A percentile compares a stretch with the other conserved stretches of the same genome.
Conservation (phyloP, 2,329 filamentous ascomycete genomes). For the Sporothrix brasiliensis region DNA sequence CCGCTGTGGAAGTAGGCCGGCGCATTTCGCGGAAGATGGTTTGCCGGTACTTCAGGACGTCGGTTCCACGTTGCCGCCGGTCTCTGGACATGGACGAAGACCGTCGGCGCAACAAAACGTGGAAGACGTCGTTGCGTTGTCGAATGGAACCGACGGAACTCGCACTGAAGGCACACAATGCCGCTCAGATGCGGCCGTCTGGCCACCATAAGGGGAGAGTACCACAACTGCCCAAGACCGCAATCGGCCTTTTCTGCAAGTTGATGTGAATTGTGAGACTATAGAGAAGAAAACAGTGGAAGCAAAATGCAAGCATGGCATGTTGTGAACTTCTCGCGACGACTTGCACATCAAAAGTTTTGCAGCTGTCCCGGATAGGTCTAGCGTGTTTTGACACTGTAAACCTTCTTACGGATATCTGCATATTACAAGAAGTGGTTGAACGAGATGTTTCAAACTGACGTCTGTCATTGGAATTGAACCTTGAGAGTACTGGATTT, state of each 20-base stretch:
- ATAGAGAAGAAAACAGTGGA: background rate
- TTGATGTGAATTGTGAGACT: background rate
- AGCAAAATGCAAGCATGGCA: background rate
- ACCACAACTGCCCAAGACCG: background rate
- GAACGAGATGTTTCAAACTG: background rate
- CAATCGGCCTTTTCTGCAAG: background rate
- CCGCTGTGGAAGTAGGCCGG: constrained; percentile 7
- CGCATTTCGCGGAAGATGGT: background rate
- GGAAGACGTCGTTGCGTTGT: constrained; percentile 6
- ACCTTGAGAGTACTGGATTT: background rate
- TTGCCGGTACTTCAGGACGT: background rate
- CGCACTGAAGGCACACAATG: constrained; percentile 34
- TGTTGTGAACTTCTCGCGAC: constrained; percentile 7
- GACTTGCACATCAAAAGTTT: constrained; percentile 25
- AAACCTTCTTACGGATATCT: background rate
- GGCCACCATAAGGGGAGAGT: constrained; percentile 14
- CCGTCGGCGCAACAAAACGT: background rate
- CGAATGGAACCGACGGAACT: constrained; percentile 22
- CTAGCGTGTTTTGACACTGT: constrained; percentile 13
- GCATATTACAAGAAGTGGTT: background rate
- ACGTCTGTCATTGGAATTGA: background rate
- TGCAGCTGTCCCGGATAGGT: constrained; percentile 26
- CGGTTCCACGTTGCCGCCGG: background rate
- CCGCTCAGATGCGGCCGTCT: constrained; percentile 25
- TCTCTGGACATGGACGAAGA: background rate